phyloP scores from a whole-genome alignment of 371 early-diverging fungal genomes.

The Mortierella sp. region DNA sequence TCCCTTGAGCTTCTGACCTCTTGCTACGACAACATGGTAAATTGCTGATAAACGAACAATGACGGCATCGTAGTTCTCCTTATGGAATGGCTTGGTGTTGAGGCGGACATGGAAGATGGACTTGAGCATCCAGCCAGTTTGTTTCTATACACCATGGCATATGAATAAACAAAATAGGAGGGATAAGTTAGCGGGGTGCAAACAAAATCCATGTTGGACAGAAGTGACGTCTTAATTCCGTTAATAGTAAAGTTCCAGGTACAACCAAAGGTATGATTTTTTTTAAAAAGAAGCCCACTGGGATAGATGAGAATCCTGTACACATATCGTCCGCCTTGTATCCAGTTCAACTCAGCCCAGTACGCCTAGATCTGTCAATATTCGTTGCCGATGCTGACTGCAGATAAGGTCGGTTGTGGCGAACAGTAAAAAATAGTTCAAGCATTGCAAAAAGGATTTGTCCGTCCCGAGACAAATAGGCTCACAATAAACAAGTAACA shows the following conservation, averaged over 20 bases:
- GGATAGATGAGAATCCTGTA: background rate
- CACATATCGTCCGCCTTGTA: background rate
- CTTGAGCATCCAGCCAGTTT: constrained; percentile 88
- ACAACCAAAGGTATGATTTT: background rate
- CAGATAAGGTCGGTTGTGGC: background rate
- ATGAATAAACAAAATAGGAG: background rate
- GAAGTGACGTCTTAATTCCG: background rate
- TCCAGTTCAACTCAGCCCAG: background rate
- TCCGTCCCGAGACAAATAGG: background rate
- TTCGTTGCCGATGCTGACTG: too few species aligned
- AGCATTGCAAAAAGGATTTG: too few species aligned
- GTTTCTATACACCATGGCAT: constrained; percentile 64
- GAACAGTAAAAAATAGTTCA: too few species aligned
- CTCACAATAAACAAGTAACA: background rate
- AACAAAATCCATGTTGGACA: too few species aligned
- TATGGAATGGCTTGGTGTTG: constrained; percentile 90
- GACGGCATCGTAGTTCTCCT: constrained; percentile 91
- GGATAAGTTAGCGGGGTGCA: too few species aligned
- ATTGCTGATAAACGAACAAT: constrained; percentile 91
- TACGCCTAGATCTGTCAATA: too few species aligned
- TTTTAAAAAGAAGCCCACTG: background rate
- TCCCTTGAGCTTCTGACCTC: constrained; percentile 78
- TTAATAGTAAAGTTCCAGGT: background rate
- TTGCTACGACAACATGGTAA: constrained; percentile 91
- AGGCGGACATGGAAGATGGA: constrained; percentile 91